Percentiles rank a stretch among this genome's conserved stretches.
Evolutionary conservation across 2,329 filamentous ascomycete species (phyloP).

Genomic region (Verruconis gallopava): DNA sequence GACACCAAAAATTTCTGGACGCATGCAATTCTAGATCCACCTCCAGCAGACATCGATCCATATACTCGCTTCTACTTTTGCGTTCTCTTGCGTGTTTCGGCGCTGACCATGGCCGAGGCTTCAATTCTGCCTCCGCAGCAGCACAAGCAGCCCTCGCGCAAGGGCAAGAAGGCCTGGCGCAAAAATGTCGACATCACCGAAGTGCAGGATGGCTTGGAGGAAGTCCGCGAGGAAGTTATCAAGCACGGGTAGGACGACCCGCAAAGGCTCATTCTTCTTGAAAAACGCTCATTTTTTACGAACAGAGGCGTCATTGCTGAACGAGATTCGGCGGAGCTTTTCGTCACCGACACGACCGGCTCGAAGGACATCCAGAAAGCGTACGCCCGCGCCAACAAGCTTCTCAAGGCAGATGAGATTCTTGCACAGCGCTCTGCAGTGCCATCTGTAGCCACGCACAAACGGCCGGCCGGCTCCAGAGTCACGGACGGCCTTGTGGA

Average conservation of each 20-base stretch:
- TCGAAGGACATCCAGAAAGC: conserved; percentile 47
- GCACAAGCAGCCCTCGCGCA: conserved; percentile 78
- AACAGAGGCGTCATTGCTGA: conserved; percentile 62
- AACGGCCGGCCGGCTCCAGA: conserved; percentile 53
- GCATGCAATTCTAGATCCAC: too few relatives aligned
- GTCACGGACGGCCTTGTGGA: conserved; percentile 61
- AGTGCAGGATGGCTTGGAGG: conserved; percentile 68
- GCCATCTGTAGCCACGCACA: conserved; percentile 64
- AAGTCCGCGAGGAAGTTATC: conserved; percentile 80
- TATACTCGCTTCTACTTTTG: too few relatives aligned
- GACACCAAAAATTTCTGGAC: background rate
- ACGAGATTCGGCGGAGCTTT: conserved; percentile 70
- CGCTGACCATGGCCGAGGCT: background rate
- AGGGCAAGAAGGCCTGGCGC: conserved; percentile 97
- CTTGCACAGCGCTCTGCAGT: conserved; percentile 72
- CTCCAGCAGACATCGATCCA: too few relatives aligned
- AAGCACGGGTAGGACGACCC: conserved; percentile 49
- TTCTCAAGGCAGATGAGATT: conserved; percentile 83
- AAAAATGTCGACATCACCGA: conserved; percentile 94
- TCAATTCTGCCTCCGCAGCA: conserved; percentile 49
- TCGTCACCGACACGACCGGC: conserved; percentile 66
- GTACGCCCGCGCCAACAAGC: conserved; percentile 57
- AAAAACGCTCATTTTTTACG: conserved; percentile 3
- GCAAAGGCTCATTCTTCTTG: background rate
- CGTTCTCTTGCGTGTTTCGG: too few relatives aligned